A percentile compares a stretch with the other conserved stretches of the same genome.
These are phyloP conservation scores for Aspergillus cejpii DNA, from an alignment of 2,329 filamentous ascomycete species.

Conservation along the genomic window DNA sequence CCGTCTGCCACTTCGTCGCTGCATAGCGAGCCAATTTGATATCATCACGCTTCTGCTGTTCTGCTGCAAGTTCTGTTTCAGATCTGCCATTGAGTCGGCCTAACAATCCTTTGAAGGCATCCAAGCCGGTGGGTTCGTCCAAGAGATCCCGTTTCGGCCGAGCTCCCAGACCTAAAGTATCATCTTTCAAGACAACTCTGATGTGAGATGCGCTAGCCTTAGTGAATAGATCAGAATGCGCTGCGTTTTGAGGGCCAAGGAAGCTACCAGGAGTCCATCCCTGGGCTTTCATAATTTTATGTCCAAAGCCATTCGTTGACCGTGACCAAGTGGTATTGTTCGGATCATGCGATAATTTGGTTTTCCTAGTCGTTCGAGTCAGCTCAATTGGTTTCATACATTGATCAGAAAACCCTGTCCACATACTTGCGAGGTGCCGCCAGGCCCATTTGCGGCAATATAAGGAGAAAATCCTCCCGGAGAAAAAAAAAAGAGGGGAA, in stretches of 20 bases:
- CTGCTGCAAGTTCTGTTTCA: constrained; percentile 63
- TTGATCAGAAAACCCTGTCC: constrained; percentile 11
- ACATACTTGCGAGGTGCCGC: constrained; percentile 62
- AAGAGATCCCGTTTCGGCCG: constrained; percentile 60
- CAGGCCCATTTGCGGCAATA: constrained; percentile 54
- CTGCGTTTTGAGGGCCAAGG: constrained; percentile 69
- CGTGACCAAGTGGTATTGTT: constrained; percentile 93
- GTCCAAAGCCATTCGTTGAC: constrained; percentile 75
- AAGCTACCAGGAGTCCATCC: constrained; percentile 85
- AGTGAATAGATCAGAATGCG: constrained; percentile 69
- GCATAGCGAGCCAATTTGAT: constrained; percentile 67
- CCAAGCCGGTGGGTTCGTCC: constrained; percentile 72
- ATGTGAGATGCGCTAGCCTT: constrained; percentile 79
- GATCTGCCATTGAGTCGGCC: constrained; percentile 84
- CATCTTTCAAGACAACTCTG: constrained; percentile 77
- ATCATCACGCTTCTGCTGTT: constrained; percentile 61
- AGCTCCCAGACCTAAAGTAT: constrained; percentile 83
- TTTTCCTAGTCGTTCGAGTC: constrained; percentile 39
- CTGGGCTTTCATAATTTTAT: constrained; percentile 78
- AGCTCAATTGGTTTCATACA: constrained; percentile 5
- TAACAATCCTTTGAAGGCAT: constrained; percentile 77
- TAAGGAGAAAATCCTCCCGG: not conserved
- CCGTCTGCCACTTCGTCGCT: constrained; percentile 66
- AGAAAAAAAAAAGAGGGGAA: too few species aligned
- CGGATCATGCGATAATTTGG: constrained; percentile 80